These are phyloP conservation scores for Fusarium sterilihyphosum DNA, from an alignment of 2,329 filamentous ascomycete genomes.

Conservation along the genomic window DNA sequence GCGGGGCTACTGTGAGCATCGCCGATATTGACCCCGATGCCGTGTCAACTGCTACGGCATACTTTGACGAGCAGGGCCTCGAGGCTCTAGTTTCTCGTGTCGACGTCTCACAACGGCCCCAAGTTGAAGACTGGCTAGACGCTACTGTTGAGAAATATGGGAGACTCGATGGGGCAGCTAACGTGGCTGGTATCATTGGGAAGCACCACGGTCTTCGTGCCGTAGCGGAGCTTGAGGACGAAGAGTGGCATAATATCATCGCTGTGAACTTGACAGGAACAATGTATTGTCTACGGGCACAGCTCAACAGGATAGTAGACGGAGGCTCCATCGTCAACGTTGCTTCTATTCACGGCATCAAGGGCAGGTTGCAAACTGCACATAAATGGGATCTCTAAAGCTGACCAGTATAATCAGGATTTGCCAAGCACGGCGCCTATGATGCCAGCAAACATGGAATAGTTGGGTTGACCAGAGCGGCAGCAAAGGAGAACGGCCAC, in stretches of 20 bases:
- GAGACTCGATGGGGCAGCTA: slow-evolving; percentile 64
- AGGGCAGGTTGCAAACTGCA: slow-evolving; percentile 49
- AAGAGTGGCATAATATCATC: slow-evolving; percentile 60
- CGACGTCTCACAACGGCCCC: slow-evolving; percentile 57
- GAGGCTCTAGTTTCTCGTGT: slow-evolving; percentile 53
- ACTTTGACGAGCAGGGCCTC: slow-evolving; percentile 43
- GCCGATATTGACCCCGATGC: slow-evolving; percentile 50
- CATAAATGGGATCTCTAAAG: neutral
- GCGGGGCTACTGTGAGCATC: slow-evolving; percentile 52
- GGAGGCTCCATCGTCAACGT: slow-evolving; percentile 69
- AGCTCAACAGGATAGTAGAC: slow-evolving; percentile 51
- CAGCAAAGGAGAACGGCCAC: slow-evolving; percentile 53
- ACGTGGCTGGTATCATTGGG: slow-evolving; percentile 64
- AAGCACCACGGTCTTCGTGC: slow-evolving; percentile 53
- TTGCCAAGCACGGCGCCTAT: slow-evolving; percentile 50
- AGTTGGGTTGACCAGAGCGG: slow-evolving; percentile 49
- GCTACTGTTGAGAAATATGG: slow-evolving; percentile 60
- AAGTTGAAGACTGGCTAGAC: slow-evolving; percentile 63
- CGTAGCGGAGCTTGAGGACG: slow-evolving; percentile 56
- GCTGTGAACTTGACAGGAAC: slow-evolving; percentile 61
- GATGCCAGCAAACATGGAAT: slow-evolving; percentile 53
- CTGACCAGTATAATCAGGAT: slow-evolving; percentile 42
- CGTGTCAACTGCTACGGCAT: slow-evolving; percentile 44
- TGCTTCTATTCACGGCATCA: slow-evolving; percentile 57
- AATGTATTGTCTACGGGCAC: slow-evolving; percentile 61